These are phyloP conservation scores for Calonectria leucothoes DNA, from an alignment of 2,329 filamentous ascomycete species.

Conservation along the genomic window DNA sequence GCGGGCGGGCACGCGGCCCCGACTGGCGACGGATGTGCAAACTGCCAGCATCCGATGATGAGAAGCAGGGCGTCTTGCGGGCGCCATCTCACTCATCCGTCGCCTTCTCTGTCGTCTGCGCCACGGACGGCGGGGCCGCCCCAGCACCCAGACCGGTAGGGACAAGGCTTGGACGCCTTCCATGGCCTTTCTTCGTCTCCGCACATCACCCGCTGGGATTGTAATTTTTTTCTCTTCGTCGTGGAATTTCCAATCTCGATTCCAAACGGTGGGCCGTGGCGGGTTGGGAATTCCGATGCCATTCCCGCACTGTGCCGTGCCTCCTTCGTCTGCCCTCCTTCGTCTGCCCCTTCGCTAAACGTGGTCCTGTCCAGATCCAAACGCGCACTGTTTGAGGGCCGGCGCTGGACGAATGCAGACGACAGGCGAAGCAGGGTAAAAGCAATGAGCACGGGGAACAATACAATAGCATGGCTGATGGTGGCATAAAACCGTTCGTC, in stretches of 20 bases:
- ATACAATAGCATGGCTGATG: background rate
- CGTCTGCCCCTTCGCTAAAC: too few species aligned
- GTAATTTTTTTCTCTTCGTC: background rate
- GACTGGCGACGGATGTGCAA: background rate
- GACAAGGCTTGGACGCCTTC: background rate
- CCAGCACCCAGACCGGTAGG: background rate
- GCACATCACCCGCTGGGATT: background rate
- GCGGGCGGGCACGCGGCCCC: background rate
- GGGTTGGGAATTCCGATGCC: background rate
- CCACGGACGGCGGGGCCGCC: too few species aligned
- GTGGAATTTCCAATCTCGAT: background rate
- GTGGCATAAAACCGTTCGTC: conserved; percentile 1
- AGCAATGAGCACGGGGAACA: background rate
- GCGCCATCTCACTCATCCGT: background rate
- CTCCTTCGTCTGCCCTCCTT: background rate
- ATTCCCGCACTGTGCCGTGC: background rate
- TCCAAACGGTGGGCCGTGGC: background rate
- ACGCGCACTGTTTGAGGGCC: background rate
- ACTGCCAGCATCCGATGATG: background rate
- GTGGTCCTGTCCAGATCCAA: background rate
- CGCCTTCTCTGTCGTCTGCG: background rate
- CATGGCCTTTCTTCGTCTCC: background rate
- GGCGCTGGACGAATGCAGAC: background rate
- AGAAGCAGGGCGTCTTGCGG: background rate
- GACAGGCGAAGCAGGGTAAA: background rate